These are phyloP conservation scores for Auxenochlorella protothecoides DNA, from an alignment of 139 green algal species.

Conservation along the genomic window DNA sequence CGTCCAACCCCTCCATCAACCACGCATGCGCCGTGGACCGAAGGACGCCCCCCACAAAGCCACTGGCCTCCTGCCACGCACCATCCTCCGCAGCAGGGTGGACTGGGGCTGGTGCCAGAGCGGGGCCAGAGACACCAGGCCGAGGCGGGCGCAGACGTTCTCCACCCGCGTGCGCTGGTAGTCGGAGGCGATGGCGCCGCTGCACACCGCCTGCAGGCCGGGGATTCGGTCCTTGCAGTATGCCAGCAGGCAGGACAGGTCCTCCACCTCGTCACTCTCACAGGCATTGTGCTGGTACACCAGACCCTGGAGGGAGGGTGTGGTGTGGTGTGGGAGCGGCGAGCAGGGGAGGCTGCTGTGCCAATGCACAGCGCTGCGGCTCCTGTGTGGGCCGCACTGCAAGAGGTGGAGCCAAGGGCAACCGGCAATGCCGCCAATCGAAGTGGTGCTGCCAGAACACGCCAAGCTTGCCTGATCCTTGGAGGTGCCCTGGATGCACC, in stretches of 20 bases:
- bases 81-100: constrained; percentile 52
- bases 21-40: background rate
- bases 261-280: constrained; percentile 86
- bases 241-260: constrained; percentile 65
- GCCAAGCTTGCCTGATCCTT: constrained; percentile 20
- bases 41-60: background rate
- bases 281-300: constrained; percentile 42
- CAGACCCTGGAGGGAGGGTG: constrained; percentile 29
- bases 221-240: constrained; percentile 43
- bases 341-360: background rate
- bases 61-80: background rate
- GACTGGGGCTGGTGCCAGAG: constrained; percentile 85
- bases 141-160: constrained; percentile 65
- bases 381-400: background rate
- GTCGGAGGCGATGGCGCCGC: constrained; percentile 88
- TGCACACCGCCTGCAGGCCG: constrained; percentile 60
- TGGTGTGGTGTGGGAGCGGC: background rate
- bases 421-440: background rate
- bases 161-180: constrained; percentile 96
- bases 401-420: background rate
- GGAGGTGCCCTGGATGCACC: constrained; percentile 49
- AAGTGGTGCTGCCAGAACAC: too few relatives aligned
- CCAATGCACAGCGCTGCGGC: background rate
- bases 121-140: constrained; percentile 78
- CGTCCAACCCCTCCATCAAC: background rate